Conservation (phyloP, 345 rosid species). For the Pseudoturritis turrita region DNA sequence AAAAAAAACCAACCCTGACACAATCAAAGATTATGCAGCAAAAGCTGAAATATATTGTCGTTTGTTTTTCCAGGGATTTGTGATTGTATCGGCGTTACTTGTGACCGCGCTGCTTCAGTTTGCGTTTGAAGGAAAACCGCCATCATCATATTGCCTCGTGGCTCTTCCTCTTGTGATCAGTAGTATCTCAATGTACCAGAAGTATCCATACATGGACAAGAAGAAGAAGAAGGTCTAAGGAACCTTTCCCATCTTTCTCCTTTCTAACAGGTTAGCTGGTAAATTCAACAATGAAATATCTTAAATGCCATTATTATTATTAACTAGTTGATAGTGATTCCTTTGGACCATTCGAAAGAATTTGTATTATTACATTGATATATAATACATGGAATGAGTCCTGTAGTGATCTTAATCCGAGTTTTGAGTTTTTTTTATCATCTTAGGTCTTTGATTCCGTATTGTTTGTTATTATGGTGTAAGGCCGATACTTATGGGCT, state of each 20-base stretch:
- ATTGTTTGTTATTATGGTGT: background rate
- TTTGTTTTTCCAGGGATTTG: constrained; percentile 69
- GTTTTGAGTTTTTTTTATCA: background rate
- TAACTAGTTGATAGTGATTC: constrained; percentile 25
- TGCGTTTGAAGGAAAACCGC: constrained; percentile 87
- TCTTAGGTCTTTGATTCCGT: background rate
- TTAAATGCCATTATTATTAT: background rate
- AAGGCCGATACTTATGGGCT: background rate
- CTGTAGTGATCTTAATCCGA: background rate
- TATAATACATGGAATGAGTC: constrained; percentile 19
- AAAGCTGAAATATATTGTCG: background rate
- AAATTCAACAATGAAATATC: constrained; percentile 4
- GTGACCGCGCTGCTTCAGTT: constrained; percentile 90
- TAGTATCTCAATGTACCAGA: constrained; percentile 90
- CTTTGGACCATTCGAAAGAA: constrained; percentile 8
- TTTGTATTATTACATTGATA: constrained; percentile 9
- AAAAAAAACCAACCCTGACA: background rate
- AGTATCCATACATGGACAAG: constrained; percentile 69
- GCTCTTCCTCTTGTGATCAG: constrained; percentile 81
- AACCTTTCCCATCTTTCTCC: background rate
- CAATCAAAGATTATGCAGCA: background rate
- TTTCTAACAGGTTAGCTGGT: constrained; percentile 5
- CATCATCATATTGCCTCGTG: constrained; percentile 61
- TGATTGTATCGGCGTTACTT: constrained; percentile 88
- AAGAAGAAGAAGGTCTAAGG: constrained; percentile 58